phyloP scores from a whole-genome alignment of 257 asterid genomes.

The Plectranthus barbatus region DNA sequence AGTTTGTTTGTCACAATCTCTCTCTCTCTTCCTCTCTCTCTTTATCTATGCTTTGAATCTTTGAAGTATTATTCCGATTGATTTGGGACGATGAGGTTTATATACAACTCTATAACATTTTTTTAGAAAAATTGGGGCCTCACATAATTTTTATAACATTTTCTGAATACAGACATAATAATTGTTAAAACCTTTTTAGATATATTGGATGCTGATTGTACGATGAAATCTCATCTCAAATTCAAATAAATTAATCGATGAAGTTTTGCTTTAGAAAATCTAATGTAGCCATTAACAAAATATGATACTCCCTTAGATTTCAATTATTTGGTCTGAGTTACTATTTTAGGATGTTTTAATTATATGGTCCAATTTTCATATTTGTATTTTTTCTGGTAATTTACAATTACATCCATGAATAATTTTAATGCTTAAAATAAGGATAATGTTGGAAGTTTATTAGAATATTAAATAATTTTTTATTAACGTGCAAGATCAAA shows the following conservation, averaged over 20 bases:
- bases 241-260: background rate
- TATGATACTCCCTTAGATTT: too few species aligned
- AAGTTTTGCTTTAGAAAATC: too few species aligned
- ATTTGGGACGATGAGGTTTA: slow-evolving; percentile 16
- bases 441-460: too few species aligned
- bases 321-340: too few species aligned
- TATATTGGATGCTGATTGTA: background rate
- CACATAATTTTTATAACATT: background rate
- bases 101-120: slow-evolving; percentile 4
- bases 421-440: too few species aligned
- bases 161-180: background rate
- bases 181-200: background rate
- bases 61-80: background rate
- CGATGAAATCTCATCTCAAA: background rate
- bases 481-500: too few species aligned
- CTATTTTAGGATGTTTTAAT: too few species aligned
- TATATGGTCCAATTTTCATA: too few species aligned
- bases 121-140: background rate
- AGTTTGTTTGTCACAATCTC: background rate
- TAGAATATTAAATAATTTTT: too few species aligned
- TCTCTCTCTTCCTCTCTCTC: background rate
- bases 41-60: background rate
- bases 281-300: too few species aligned
- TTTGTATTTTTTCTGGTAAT: too few species aligned
- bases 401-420: too few species aligned